These are phyloP conservation scores for Cyclotella baltica DNA, from an alignment of 108 stramenopile species.

Conservation along the genomic window DNA sequence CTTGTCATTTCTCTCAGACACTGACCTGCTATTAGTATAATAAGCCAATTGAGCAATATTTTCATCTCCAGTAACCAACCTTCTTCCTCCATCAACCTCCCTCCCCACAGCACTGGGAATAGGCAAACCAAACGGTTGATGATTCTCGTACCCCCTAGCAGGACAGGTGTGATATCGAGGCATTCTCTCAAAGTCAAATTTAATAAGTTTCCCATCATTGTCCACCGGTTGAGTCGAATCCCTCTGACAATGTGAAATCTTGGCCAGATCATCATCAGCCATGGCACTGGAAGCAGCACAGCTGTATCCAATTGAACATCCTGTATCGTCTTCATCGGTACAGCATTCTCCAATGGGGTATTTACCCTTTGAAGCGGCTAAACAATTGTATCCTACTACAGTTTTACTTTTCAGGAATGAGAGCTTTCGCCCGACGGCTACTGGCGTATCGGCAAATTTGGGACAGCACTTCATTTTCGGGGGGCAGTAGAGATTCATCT, in stretches of 20 bases:
- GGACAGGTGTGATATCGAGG: conserved; percentile 32
- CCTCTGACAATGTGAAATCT: neutral
- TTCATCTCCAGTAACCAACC: too few relatives aligned
- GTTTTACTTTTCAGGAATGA: conserved; percentile 7
- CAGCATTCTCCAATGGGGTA: conserved; percentile 17
- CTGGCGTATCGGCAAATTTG: neutral
- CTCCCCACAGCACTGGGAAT: conserved; percentile 5
- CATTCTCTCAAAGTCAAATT: conserved; percentile 20
- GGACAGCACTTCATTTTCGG: conserved; percentile 16
- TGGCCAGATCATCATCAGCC: neutral
- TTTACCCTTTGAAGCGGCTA: neutral
- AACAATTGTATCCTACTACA: conserved; percentile 44
- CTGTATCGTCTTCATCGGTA: neutral
- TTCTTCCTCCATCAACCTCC: neutral
- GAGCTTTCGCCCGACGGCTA: neutral
- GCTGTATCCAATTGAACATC: neutral
- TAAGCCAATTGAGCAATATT: conserved; percentile 56
- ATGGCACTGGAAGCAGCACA: neutral
- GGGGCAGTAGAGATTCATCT: conserved; percentile 6
- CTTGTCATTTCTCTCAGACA: conserved; percentile 3
- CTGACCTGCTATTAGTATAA: conserved; percentile 53
- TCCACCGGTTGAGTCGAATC: conserved; percentile 10
- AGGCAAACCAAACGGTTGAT: conserved; percentile 6
- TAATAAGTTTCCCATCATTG: conserved; percentile 12
- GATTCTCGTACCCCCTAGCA: conserved; percentile 13